Conservation (phyloP, 2,329 filamentous ascomycete species). For the Epichloe hybrida region DNA sequence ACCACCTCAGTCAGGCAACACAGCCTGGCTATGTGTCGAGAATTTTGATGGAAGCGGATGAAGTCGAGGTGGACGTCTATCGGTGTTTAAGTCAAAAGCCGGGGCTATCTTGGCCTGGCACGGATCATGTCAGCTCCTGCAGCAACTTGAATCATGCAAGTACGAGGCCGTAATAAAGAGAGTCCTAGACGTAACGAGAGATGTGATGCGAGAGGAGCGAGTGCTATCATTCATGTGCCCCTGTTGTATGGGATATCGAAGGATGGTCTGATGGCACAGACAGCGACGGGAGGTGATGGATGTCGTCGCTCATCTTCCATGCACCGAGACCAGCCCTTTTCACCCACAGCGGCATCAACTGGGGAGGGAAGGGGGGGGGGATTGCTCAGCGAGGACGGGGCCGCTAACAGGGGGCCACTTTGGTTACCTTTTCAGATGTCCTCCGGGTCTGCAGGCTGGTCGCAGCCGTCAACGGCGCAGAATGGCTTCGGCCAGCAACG, state of each 20-base stretch:
- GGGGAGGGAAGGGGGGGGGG: too few relatives aligned
- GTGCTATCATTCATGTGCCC: neutral
- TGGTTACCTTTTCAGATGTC: neutral
- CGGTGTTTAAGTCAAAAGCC: neutral
- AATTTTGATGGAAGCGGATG: neutral
- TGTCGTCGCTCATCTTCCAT: too few relatives aligned
- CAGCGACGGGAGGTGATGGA: too few relatives aligned
- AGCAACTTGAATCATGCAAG: neutral
- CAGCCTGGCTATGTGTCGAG: neutral
- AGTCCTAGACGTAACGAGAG: neutral
- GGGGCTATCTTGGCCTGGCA: slow-evolving; percentile 3
- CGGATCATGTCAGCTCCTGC: slow-evolving; percentile 9
- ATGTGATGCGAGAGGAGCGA: neutral
- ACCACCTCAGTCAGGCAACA: neutral
- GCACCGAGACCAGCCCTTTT: too few relatives aligned
- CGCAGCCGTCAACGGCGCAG: neutral
- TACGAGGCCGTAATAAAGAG: neutral
- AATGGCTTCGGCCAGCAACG: neutral
- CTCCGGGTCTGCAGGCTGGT: neutral
- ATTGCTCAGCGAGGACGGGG: neutral
- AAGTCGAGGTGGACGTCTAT: neutral
- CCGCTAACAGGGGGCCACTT: neutral
- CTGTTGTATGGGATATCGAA: neutral
- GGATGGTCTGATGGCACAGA: neutral
- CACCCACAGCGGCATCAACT: too few relatives aligned